Conservation (phyloP, 2,329 filamentous ascomycete species). For the Hymenoscyphus albidus region DNA sequence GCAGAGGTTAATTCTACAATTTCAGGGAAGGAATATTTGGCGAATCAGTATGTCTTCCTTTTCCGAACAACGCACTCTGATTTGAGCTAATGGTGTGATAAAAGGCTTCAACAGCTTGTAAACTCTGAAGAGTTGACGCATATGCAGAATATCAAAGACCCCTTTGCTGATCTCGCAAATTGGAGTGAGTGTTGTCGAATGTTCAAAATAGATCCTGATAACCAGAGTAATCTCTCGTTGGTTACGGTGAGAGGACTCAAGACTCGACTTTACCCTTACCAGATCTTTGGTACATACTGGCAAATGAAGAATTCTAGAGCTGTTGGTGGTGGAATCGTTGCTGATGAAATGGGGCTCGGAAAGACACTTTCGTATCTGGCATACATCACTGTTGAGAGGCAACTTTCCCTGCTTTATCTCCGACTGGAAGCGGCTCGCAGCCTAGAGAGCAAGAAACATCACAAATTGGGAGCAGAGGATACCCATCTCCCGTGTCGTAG, state of each 20-base stretch:
- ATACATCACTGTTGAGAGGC: conserved; percentile 36
- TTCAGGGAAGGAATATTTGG: neutral
- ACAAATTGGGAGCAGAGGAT: neutral
- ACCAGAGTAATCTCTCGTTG: conserved; percentile 10
- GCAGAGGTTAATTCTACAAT: neutral
- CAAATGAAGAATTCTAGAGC: conserved; percentile 38
- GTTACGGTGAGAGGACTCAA: conserved; percentile 21
- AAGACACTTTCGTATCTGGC: conserved; percentile 49
- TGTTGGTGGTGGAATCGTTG: conserved; percentile 56
- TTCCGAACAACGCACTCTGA: neutral
- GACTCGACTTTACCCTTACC: conserved; percentile 23
- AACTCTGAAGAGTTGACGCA: conserved; percentile 15
- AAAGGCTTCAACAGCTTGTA: conserved; percentile 19
- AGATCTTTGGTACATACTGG: conserved; percentile 25
- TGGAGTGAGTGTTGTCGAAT: conserved; percentile 23
- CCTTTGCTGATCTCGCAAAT: neutral
- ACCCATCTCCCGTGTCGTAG: conserved; percentile 12
- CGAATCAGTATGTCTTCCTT: conserved; percentile 3
- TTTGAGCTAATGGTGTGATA: neutral
- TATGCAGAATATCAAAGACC: neutral
- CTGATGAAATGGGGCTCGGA: conserved; percentile 56
- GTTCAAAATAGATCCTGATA: conserved; percentile 19
- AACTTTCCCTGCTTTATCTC: conserved; percentile 18
- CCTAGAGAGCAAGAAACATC: neutral
- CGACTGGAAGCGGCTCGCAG: conserved; percentile 8